Evolutionary conservation across 768 basidiomycete genomes (phyloP).

Genomic region (Tephrocybe sp.): DNA sequence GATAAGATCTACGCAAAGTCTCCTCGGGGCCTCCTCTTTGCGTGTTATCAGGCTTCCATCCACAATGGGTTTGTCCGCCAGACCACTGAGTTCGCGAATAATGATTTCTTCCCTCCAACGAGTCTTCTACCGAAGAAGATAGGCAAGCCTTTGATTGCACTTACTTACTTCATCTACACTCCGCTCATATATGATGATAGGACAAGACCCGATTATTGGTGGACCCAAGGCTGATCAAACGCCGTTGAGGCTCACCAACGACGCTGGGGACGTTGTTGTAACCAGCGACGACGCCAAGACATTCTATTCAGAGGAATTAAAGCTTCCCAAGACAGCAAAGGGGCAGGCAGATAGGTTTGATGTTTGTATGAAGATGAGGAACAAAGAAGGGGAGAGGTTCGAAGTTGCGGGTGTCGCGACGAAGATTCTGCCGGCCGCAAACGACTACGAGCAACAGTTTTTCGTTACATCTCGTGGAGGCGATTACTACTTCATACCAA

Average conservation of each 20-base stretch:
- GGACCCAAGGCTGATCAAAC: slow-evolving; percentile 5
- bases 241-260: neutral
- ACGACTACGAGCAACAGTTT: neutral
- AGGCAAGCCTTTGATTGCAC: slow-evolving; percentile 13
- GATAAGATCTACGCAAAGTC: neutral
- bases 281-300: neutral
- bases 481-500: slow-evolving; percentile 6
- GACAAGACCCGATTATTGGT: slow-evolving; percentile 25
- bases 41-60: slow-evolving; percentile 33
- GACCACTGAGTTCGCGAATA: slow-evolving; percentile 16
- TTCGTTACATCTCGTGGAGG: slow-evolving; percentile 10
- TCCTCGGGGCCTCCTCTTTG: slow-evolving; percentile 23
- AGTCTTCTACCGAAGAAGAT: slow-evolving; percentile 13
- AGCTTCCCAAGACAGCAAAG: neutral
- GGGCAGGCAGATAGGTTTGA: slow-evolving; percentile 1
- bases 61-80: slow-evolving; percentile 31
- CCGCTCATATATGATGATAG: slow-evolving; percentile 7
- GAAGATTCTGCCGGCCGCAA: neutral
- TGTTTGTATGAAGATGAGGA: slow-evolving; percentile 1
- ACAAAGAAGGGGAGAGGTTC: neutral
- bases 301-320: neutral
- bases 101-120: slow-evolving; percentile 21
- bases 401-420: slow-evolving; percentile 5
- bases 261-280: neutral
- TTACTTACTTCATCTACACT: neutral